A percentile compares a stretch with the other conserved stretches of the same genome.
Conservation (phyloP, 2,329 filamentous ascomycete genomes). For the Ophidiomyces ophidiicola region DNA sequence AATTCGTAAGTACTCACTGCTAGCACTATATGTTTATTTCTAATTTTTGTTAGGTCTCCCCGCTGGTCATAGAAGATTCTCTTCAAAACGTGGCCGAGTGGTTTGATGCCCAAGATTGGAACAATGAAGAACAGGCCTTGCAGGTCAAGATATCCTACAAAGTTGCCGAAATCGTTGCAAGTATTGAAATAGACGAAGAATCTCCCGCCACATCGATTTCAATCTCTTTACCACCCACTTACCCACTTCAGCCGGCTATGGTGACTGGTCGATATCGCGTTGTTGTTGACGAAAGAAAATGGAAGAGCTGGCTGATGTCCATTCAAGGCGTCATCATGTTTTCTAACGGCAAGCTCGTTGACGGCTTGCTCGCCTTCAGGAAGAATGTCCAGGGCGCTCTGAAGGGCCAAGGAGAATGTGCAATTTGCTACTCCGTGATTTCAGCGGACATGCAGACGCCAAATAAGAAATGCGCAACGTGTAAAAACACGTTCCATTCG, state of each 20-base stretch:
- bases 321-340: constrained; percentile 91
- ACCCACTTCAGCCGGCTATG: constrained; percentile 66
- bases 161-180: constrained; percentile 65
- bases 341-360: constrained; percentile 75
- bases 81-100: constrained; percentile 32
- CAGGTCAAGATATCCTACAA: constrained; percentile 58
- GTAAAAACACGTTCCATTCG: constrained; percentile 86
- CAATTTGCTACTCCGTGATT: constrained; percentile 94
- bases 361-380: constrained; percentile 74
- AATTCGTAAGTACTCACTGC: constrained; percentile 54
- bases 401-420: constrained; percentile 88
- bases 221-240: constrained; percentile 68
- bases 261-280: constrained; percentile 72
- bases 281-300: constrained; percentile 79
- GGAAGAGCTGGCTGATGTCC: constrained; percentile 79
- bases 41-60: constrained; percentile 27
- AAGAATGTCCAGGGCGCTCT: constrained; percentile 77
- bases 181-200: constrained; percentile 79
- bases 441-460: constrained; percentile 78
- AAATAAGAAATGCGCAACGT: constrained; percentile 81
- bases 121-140: constrained; percentile 43
- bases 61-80: constrained; percentile 31
- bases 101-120: constrained; percentile 31
- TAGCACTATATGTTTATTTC: neutral
- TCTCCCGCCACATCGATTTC: constrained; percentile 68